A percentile compares a stretch with the other conserved stretches of the same genome.
phyloP scores from a whole-genome alignment of 2,329 filamentous ascomycete species.

The Hypoxylon sp. region DNA sequence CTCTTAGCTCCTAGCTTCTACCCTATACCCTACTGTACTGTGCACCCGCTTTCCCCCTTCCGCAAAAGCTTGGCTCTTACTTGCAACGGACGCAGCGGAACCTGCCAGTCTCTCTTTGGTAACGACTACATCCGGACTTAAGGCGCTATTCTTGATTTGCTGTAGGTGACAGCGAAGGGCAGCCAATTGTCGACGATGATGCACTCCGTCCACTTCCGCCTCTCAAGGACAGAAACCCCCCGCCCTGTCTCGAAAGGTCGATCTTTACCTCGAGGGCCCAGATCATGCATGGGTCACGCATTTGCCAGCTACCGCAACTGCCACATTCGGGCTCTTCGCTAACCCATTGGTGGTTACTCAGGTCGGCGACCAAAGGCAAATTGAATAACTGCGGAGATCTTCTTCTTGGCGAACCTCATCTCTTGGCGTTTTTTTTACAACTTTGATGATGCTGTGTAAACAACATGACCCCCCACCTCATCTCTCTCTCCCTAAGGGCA shows the following conservation, averaged over 20 bases:
- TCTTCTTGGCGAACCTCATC: constrained; percentile 41
- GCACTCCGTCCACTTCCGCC: constrained; percentile 7
- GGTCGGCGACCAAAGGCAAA: constrained; percentile 45
- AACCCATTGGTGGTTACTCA: constrained; percentile 42
- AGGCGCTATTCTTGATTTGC: constrained; percentile 23
- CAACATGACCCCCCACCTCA: constrained; percentile 18
- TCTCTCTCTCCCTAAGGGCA: constrained; percentile 20
- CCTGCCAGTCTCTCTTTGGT: constrained; percentile 29
- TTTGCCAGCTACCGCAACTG: constrained; percentile 26
- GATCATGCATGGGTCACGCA: constrained; percentile 41
- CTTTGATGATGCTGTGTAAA: constrained; percentile 35
- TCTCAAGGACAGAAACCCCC: constrained; percentile 19
- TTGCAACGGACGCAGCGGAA: constrained; percentile 33
- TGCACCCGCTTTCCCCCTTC: constrained; percentile 35
- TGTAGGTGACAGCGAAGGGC: constrained; percentile 28
- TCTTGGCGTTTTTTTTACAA: constrained; percentile 36
- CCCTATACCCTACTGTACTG: constrained; percentile 27
- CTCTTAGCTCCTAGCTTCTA: constrained; percentile 16
- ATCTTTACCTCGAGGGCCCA: constrained; percentile 40
- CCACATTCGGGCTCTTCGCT: constrained; percentile 42
- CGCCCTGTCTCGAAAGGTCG: constrained; percentile 31
- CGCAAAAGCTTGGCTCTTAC: constrained; percentile 35
- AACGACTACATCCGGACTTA: constrained; percentile 32
- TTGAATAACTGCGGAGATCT: constrained; percentile 44
- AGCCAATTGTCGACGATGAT: constrained; percentile 31